These are phyloP conservation scores for Rhodomyrtus psidioides DNA, from an alignment of 441 rosid genomes.

Conservation along the genomic window DNA sequence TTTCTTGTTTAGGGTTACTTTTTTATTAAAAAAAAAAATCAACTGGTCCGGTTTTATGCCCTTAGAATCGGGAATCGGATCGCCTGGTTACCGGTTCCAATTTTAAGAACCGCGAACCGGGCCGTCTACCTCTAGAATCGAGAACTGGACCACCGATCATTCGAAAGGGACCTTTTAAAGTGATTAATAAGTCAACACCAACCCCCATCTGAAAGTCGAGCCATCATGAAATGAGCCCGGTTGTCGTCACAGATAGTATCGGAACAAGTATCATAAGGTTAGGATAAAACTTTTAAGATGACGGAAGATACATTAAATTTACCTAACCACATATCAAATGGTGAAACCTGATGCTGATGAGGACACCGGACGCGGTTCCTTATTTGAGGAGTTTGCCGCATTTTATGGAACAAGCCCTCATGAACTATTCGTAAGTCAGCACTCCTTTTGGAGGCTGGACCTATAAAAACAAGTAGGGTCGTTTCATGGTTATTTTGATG, in stretches of 20 bases:
- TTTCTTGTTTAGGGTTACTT: too few relatives aligned
- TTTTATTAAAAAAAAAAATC: too few relatives aligned
- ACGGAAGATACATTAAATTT: background rate
- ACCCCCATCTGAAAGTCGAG: background rate
- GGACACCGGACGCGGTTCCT: background rate
- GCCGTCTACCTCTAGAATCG: too few relatives aligned
- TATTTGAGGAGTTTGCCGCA: too few relatives aligned
- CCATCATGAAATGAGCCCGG: background rate
- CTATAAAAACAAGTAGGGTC: rapidly evolving
- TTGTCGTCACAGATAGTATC: background rate
- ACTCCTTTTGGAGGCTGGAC: background rate
- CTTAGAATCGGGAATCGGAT: too few relatives aligned
- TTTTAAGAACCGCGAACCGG: too few relatives aligned
- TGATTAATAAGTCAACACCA: background rate
- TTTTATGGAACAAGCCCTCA: background rate
- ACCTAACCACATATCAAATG: background rate
- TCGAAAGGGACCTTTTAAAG: background rate
- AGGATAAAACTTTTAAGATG: background rate
- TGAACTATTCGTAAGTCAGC: background rate
- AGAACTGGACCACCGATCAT: background rate
- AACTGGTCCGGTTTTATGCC: too few relatives aligned
- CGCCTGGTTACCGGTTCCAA: too few relatives aligned
- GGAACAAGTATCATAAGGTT: background rate
- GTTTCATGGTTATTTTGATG: background rate
- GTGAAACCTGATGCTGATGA: background rate